A percentile compares a stretch with the other conserved stretches of the same genome.
phyloP scores from a whole-genome alignment of 1,284 basidiomycete species.

The Marasmius tenuissimus region DNA sequence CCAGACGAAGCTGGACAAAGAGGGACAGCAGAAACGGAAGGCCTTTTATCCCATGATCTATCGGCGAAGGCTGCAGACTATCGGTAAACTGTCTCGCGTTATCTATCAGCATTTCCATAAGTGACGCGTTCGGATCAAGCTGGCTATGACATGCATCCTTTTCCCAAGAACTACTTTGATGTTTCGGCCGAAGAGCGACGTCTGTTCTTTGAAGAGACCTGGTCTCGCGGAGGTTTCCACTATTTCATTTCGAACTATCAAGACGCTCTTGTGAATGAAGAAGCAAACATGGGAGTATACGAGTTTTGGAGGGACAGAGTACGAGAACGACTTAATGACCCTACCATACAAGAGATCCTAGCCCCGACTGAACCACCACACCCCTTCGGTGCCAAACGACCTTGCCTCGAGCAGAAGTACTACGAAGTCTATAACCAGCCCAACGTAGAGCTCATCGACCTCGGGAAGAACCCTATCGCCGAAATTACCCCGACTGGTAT shows the following conservation, averaged over 20 bases:
- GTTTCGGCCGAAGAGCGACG: slow-evolving; percentile 21
- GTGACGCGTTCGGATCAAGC: not conserved
- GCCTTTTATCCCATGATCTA: slow-evolving; percentile 18
- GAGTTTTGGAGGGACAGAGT: slow-evolving; percentile 25
- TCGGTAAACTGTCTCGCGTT: not conserved
- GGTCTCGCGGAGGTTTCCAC: slow-evolving; percentile 21
- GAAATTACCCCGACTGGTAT: slow-evolving; percentile 21
- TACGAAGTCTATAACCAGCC: slow-evolving; percentile 26
- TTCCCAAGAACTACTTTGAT: slow-evolving; percentile 12
- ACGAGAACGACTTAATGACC: slow-evolving; percentile 17
- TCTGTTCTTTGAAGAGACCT: slow-evolving; percentile 20
- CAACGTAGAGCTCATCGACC: slow-evolving; percentile 23
- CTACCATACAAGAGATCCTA: slow-evolving; percentile 22
- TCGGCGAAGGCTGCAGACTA: slow-evolving; percentile 20
- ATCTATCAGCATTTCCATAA: not conserved
- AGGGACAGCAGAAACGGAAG: slow-evolving; percentile 19
- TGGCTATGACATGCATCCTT: slow-evolving; percentile 17
- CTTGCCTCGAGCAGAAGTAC: slow-evolving; percentile 20
- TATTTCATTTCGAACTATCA: slow-evolving; percentile 19
- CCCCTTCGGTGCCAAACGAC: slow-evolving; percentile 20
- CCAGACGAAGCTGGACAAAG: slow-evolving; percentile 16
- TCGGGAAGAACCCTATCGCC: slow-evolving; percentile 19
- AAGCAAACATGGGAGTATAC: slow-evolving; percentile 22
- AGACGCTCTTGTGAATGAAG: slow-evolving; percentile 17
- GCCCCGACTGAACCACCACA: slow-evolving; percentile 22